Evolutionary conservation across 2,329 filamentous ascomycete species (phyloP), one percentile per base, ranked within the genome.

Genomic region (Tolypocladium nubicola): DNA sequence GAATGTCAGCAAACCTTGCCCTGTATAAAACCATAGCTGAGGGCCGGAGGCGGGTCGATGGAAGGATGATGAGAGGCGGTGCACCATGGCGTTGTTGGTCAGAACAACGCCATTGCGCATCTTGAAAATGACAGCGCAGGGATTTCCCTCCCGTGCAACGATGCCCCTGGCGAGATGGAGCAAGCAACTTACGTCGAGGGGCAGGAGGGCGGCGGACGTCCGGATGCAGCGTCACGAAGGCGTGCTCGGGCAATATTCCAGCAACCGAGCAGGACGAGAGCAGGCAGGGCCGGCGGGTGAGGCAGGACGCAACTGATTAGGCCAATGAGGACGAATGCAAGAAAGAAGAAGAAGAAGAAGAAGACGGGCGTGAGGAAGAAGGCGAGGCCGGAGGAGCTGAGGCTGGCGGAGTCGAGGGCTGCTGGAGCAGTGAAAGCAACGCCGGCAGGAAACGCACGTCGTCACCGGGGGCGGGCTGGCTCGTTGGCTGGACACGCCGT

Each of bases 201-300:
- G 37, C 23, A 57, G 55, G 45, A 56, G 38, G 49, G 14, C 5
- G 55, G 30, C 16, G 52, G 41, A 53, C 21, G 37, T 50, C 21
- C 38, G 41, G 54, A 30, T 39, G 41, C 45, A 19, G 30, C 26
- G 30, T 30, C 53, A 61, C 56, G 43, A 50, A 58, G 55, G 58
- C 54, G 58, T 58, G 63, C 67, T 67, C 64, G 65, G 67, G 71
- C 70, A 71, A 71, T 73, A 71, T 73, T 73, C 69, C 71, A 73
- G 71, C 71, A 73, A 71, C 68, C 65, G 62, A 68, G 62, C 63
- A 62, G 53, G 41, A 56, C 26, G 45, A 19, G 11, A 19, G 14
- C 30, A 37, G 47, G 30, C 47, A 37, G 30, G 26, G 13, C 26
- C 30, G 41, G n/a, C 40, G 9, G 45, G 13, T 33, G 41, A 45